Evolutionary conservation across 805 yeast species (phyloP).

Genomic region (Candida lessepsii): DNA sequence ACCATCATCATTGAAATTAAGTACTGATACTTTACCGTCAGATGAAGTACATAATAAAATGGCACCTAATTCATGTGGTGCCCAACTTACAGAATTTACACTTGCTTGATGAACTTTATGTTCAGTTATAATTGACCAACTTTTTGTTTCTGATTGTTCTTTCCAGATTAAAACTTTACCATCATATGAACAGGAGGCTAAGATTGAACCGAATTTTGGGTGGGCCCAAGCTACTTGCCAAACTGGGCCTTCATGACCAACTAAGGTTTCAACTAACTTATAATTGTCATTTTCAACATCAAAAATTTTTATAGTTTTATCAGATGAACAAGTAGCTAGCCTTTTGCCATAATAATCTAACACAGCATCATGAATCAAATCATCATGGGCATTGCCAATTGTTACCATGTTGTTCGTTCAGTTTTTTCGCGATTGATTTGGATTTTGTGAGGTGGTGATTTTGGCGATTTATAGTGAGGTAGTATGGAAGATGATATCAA

Average conservation of each 20-base stretch:
- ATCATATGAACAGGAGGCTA: slow-evolving; percentile 94
- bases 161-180: slow-evolving; percentile 95
- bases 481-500: slow-evolving; percentile 16
- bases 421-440: neutral
- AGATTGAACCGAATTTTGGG: slow-evolving; percentile 92
- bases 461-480: neutral
- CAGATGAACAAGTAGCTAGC: slow-evolving; percentile 94
- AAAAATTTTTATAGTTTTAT: slow-evolving; percentile 91
- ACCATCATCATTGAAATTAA: slow-evolving; percentile 90
- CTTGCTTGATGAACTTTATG: slow-evolving; percentile 90
- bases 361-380: slow-evolving; percentile 93
- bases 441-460: neutral
- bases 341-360: slow-evolving; percentile 95
- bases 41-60: slow-evolving; percentile 85
- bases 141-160: slow-evolving; percentile 72
- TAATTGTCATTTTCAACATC: slow-evolving; percentile 86
- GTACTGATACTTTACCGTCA: slow-evolving; percentile 88
- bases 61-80: slow-evolving; percentile 96
- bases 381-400: slow-evolving; percentile 88
- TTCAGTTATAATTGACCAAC: slow-evolving; percentile 84
- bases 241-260: slow-evolving; percentile 97
- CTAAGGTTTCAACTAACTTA: slow-evolving; percentile 76
- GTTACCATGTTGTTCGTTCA: slow-evolving; percentile 54
- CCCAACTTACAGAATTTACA: slow-evolving; percentile 94
- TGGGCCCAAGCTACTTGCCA: slow-evolving; percentile 99